Conservation (phyloP, 441 rosid genomes). For the Euphorbia celastroides region DNA sequence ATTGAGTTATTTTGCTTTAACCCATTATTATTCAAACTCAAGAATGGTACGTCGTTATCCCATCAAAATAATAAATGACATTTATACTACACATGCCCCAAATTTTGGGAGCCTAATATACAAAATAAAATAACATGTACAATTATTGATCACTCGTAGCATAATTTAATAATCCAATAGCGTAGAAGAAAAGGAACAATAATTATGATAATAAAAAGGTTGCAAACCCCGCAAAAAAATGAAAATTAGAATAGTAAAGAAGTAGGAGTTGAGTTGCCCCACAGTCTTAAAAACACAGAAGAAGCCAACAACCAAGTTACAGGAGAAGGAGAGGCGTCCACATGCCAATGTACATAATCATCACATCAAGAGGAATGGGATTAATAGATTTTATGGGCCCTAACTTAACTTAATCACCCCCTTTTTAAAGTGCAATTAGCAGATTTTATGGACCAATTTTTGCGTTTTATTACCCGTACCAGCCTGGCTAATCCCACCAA, state of each 20-base stretch:
- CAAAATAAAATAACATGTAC: not conserved
- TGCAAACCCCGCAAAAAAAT: not conserved
- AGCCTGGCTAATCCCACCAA: not conserved
- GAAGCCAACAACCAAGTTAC: constrained; percentile 16
- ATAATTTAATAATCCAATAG: not conserved
- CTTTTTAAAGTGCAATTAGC: constrained; percentile 8
- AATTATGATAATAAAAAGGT: not conserved
- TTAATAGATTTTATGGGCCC: too few relatives aligned
- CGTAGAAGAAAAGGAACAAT: constrained; percentile 2
- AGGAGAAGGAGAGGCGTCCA: constrained; percentile 6
- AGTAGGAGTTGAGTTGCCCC: constrained; percentile 7
- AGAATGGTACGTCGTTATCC: too few relatives aligned
- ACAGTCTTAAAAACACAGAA: not conserved
- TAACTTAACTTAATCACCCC: too few relatives aligned
- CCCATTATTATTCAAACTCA: too few relatives aligned
- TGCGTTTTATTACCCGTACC: not conserved
- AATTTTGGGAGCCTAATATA: not conserved
- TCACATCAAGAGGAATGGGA: too few relatives aligned
- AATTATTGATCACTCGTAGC: not conserved
- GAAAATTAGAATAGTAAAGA: not conserved
- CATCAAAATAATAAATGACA: too few relatives aligned
- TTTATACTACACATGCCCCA: too few relatives aligned
- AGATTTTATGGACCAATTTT: constrained; percentile 19
- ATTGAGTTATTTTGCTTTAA: too few relatives aligned
- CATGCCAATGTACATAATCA: constrained; percentile 19